Conservation (phyloP, 768 basidiomycete genomes). For the Atractiella rhizophila region DNA sequence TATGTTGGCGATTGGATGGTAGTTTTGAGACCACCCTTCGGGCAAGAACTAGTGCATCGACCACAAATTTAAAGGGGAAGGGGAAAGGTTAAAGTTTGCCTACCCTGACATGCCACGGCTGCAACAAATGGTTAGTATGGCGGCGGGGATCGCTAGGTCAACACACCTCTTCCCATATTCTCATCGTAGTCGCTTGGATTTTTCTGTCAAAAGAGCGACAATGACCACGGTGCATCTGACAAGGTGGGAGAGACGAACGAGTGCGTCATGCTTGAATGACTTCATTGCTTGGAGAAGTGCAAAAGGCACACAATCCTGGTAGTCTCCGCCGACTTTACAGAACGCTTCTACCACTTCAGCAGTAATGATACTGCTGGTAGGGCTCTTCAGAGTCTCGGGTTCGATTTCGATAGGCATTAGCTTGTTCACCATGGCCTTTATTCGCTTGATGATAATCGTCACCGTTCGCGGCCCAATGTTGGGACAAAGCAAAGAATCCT, state of each 20-base stretch:
- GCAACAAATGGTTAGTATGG: no score
- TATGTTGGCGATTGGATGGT: slow-evolving; percentile 2
- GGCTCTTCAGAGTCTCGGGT: background rate
- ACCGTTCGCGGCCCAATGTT: slow-evolving; percentile 8
- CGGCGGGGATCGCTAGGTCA: no score
- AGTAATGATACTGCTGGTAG: slow-evolving; percentile 11
- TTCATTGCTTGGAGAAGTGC: slow-evolving; percentile 13
- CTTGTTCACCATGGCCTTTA: slow-evolving; percentile 12
- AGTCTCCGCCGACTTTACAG: slow-evolving; percentile 13
- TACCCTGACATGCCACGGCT: no score
- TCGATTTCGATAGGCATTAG: slow-evolving; percentile 16
- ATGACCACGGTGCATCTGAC: background rate
- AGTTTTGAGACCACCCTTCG: slow-evolving; percentile 1
- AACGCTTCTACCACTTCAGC: slow-evolving; percentile 12
- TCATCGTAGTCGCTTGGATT: slow-evolving; percentile 17
- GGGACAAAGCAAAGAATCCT: no score
- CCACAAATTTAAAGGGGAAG: no score
- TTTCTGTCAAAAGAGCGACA: background rate
- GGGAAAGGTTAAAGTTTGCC: no score
- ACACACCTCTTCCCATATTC: slow-evolving; percentile 12
- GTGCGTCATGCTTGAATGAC: slow-evolving; percentile 7
- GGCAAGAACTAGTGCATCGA: slow-evolving; percentile 7
- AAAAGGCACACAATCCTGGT: slow-evolving; percentile 13
- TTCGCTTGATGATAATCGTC: slow-evolving; percentile 3
- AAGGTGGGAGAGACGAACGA: slow-evolving; percentile 6